Evolutionary conservation across 2,329 filamentous ascomycete species (phyloP).

Genomic region (Apiospora marii): DNA sequence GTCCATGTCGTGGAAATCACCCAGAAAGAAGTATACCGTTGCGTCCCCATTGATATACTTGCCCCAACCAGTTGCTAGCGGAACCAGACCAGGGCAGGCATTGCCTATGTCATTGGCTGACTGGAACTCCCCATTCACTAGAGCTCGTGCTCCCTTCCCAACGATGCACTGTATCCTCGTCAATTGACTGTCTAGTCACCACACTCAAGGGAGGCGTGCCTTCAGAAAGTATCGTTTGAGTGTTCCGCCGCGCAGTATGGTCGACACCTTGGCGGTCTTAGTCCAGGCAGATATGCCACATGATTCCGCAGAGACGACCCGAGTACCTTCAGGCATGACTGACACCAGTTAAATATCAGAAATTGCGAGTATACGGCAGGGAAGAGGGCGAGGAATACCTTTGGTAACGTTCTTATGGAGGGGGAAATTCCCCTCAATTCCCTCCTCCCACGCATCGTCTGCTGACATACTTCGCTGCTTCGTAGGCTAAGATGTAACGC

Average conservation of each 20-base stretch:
- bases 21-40: constrained; percentile 30
- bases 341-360: neutral
- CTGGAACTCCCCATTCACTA: constrained; percentile 29
- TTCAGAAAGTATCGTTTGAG: constrained; percentile 28
- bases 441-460: constrained; percentile 11
- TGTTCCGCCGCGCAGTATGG: constrained; percentile 23
- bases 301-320: constrained; percentile 28
- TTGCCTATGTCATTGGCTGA: constrained; percentile 28
- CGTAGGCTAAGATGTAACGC: neutral
- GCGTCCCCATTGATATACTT: constrained; percentile 25
- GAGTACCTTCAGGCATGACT: constrained; percentile 33
- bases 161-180: constrained; percentile 22
- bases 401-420: constrained; percentile 30
- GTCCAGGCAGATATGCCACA: constrained; percentile 32
- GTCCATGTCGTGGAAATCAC: constrained; percentile 33
- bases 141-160: constrained; percentile 25
- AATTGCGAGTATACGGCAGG: neutral
- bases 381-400: constrained; percentile 8
- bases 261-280: constrained; percentile 29
- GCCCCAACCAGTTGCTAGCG: constrained; percentile 29
- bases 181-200: neutral
- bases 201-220: constrained; percentile 18
- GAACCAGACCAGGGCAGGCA: constrained; percentile 25
- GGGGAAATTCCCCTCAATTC: constrained; percentile 29
- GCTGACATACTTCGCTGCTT: neutral